Percentiles rank a stretch among this genome's conserved stretches.
These are phyloP conservation scores for Cryphonectria radicalis DNA, from an alignment of 2,329 filamentous ascomycete species.

Conservation along the genomic window DNA sequence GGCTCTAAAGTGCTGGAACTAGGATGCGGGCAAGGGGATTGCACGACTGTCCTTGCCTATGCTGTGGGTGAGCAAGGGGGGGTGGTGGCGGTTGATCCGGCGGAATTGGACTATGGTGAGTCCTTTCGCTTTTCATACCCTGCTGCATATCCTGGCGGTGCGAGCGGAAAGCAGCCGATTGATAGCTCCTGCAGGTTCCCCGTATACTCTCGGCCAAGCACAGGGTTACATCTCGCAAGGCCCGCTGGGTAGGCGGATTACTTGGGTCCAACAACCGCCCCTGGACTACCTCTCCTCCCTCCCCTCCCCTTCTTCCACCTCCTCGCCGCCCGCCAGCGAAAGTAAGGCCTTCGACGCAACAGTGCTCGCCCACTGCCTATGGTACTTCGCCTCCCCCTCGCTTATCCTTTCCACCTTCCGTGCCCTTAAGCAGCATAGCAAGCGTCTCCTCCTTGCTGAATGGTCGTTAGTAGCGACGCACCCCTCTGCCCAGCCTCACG, in stretches of 20 bases:
- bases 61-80: conserved; percentile 49
- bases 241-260: conserved; percentile 46
- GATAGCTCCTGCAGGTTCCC: conserved; percentile 24
- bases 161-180: neutral
- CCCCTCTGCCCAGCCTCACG: conserved; percentile 26
- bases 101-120: conserved; percentile 51
- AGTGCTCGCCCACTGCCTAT: conserved; percentile 56
- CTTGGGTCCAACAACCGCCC: conserved; percentile 47
- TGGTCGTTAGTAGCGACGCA: conserved; percentile 28
- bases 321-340: conserved; percentile 10
- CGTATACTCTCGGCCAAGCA: conserved; percentile 52
- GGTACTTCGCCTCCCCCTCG: conserved; percentile 50
- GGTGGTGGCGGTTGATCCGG: conserved; percentile 59
- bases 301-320: conserved; percentile 20
- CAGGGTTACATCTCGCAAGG: conserved; percentile 49
- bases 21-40: conserved; percentile 64
- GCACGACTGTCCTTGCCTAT: conserved; percentile 57
- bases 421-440: conserved; percentile 29
- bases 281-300: conserved; percentile 40
- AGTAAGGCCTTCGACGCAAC: conserved; percentile 47
- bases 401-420: conserved; percentile 26
- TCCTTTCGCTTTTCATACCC: conserved; percentile 34
- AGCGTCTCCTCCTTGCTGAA: conserved; percentile 30
- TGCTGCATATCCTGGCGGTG: conserved; percentile 9
- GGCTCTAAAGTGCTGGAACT: conserved; percentile 57